Evolutionary conservation across 805 yeast species (phyloP).

Genomic region (Starmerella stellata): DNA sequence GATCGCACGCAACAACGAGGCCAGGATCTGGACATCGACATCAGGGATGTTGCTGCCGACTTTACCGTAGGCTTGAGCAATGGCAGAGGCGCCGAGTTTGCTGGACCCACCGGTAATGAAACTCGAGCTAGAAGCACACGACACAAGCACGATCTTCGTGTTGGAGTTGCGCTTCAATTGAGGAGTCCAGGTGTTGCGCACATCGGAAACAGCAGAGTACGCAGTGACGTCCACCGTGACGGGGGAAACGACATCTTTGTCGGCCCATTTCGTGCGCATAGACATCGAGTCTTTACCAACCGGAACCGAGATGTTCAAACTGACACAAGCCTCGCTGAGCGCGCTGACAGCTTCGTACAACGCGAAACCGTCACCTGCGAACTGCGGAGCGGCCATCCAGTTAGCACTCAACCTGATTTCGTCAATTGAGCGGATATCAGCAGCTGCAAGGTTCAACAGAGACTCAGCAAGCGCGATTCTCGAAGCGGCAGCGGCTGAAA

Average conservation of each 20-base stretch:
- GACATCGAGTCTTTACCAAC: slow-evolving; percentile 99
- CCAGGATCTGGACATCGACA: slow-evolving; percentile 47
- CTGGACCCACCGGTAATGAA: not conserved
- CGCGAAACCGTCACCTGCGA: slow-evolving; percentile 86
- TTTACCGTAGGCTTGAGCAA: slow-evolving; percentile 82
- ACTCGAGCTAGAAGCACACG: slow-evolving; percentile 26
- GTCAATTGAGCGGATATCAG: slow-evolving; percentile 60
- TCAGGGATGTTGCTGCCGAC: slow-evolving; percentile 71
- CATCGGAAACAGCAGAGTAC: slow-evolving; percentile 69
- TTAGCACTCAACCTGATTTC: slow-evolving; percentile 81
- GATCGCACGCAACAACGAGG: slow-evolving; percentile 51
- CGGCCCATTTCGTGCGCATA: slow-evolving; percentile 91
- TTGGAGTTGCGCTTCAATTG: slow-evolving; percentile 38
- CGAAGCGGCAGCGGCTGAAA: slow-evolving; percentile 79
- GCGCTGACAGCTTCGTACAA: slow-evolving; percentile 95
- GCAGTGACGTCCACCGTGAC: slow-evolving; percentile 80
- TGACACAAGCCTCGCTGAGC: slow-evolving; percentile 89
- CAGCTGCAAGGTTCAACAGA: slow-evolving; percentile 69
- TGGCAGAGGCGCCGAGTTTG: slow-evolving; percentile 73
- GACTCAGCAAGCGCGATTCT: slow-evolving; percentile 93
- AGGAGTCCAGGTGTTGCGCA: slow-evolving; percentile 92
- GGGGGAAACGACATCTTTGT: slow-evolving; percentile 86
- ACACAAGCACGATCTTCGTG: slow-evolving; percentile 65
- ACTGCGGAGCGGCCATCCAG: slow-evolving; percentile 98
- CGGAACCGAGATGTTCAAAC: slow-evolving; percentile 76